Percentiles rank a stretch among this genome's conserved stretches.
phyloP scores from a whole-genome alignment of 164 flowering plant genomes.

The Litsea cubeba region DNA sequence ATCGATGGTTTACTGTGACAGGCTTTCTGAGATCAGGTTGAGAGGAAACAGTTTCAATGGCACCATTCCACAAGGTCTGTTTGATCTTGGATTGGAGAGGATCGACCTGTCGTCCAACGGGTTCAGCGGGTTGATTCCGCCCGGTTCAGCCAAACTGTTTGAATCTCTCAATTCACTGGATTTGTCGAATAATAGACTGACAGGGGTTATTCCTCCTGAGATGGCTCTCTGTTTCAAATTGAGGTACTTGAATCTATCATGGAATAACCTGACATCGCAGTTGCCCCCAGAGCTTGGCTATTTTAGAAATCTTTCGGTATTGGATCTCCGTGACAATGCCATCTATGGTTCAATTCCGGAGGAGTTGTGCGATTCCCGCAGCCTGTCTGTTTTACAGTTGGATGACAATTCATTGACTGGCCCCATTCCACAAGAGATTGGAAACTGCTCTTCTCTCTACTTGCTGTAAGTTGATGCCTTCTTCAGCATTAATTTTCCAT shows the following conservation, averaged over 20 bases:
- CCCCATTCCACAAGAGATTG: constrained; percentile 70
- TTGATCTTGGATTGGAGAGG: constrained; percentile 59
- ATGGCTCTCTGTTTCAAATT: constrained; percentile 58
- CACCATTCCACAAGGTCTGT: constrained; percentile 65
- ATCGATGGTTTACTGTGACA: constrained; percentile 39
- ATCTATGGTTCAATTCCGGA: constrained; percentile 62
- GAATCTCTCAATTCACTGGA: constrained; percentile 51
- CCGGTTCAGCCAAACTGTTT: constrained; percentile 46
- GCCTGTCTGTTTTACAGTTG: constrained; percentile 62
- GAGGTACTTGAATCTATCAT: constrained; percentile 78
- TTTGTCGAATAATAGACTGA: constrained; percentile 58
- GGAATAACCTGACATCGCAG: constrained; percentile 58
- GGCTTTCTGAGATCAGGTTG: constrained; percentile 40
- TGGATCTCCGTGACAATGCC: constrained; percentile 62
- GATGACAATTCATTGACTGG: constrained; percentile 73
- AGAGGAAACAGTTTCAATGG: constrained; percentile 57
- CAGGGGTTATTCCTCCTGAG: constrained; percentile 72
- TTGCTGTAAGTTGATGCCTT: constrained; percentile 58
- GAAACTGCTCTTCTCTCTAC: constrained; percentile 76
- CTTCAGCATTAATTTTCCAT: not conserved
- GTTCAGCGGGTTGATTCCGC: constrained; percentile 55
- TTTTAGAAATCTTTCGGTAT: constrained; percentile 51
- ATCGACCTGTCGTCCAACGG: constrained; percentile 58
- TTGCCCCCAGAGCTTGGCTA: constrained; percentile 74
- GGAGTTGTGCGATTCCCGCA: constrained; percentile 67